Conservation (phyloP, 1,284 basidiomycete genomes). For the Schizophyllum amplum region DNA sequence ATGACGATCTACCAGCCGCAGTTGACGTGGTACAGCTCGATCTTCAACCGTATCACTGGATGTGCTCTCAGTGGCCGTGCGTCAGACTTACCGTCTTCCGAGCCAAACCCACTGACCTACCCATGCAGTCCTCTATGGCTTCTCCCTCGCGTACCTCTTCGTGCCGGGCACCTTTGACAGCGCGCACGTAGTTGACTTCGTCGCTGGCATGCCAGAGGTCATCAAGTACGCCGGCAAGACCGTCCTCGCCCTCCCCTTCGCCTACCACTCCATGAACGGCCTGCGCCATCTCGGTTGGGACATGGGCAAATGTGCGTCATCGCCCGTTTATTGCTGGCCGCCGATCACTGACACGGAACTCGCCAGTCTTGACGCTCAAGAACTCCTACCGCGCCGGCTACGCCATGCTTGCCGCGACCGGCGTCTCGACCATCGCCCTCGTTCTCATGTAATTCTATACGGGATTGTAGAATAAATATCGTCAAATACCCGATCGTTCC, state of each 20-base stretch:
- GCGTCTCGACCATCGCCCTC: conserved; percentile 61
- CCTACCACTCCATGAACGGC: conserved; percentile 90
- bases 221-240: conserved; percentile 73
- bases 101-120: background rate
- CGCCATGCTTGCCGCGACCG: conserved; percentile 77
- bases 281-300: conserved; percentile 93
- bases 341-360: conserved; percentile 3
- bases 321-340: background rate
- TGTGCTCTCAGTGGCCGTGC: conserved; percentile 67
- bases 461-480: background rate
- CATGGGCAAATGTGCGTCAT: conserved; percentile 70
- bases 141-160: conserved; percentile 81
- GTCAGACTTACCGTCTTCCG: background rate
- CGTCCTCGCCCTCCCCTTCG: conserved; percentile 75
- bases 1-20: conserved; percentile 97
- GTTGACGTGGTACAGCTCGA: conserved; percentile 83
- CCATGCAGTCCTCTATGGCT: conserved; percentile 75
- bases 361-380: conserved; percentile 71
- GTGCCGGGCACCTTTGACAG: conserved; percentile 78
- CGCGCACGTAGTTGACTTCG: conserved; percentile 67
- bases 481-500: background rate
- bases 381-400: conserved; percentile 77
- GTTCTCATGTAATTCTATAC: conserved; percentile 35
- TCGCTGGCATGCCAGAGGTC: conserved; percentile 60
- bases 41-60: conserved; percentile 83